Base-by-base conservation (phyloP, 2,329 filamentous ascomycete species). In the Sclerotinia sclerotiorum region DNA sequence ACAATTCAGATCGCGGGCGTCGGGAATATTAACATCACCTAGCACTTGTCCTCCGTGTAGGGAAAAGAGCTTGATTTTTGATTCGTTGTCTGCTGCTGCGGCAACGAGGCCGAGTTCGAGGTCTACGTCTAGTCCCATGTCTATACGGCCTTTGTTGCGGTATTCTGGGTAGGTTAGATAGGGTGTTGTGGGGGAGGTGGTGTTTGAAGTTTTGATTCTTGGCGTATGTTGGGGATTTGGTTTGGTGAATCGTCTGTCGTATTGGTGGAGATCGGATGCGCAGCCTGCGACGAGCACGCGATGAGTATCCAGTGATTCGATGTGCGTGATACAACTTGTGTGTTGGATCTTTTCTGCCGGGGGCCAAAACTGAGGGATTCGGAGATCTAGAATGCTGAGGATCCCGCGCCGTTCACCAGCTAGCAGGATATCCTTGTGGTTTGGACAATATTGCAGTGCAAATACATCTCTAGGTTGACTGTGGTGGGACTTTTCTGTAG, bases 231-330 rank as follows among this genome's bases (percentile, higher is more conserved):
- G 19, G 51, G 60, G 39, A 4, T 51, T 51, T 24, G 21, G 24
- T 24, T 67, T 67, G 7, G 70, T 71, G 71, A 81, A 86, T 1
- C 87, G 85, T 44, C 85, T 70, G 70, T 90, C 87, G 73, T 87
- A 89, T 6, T 88, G 77, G 1, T 80, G 79, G 79, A 89, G 84
- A 65, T 74, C 79, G 73, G 80, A 81, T 44, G 77, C 73, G 2
- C 87, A 77, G 1, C 86, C 85, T 0, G 85, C 82, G 4, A 84
- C 83, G 2, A 89, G 78, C 27, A 88, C 78, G 56, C 84, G 82
- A 72, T 86, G 77, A 10, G 78, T 76, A 61, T 82, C 81, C 2
- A 87, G 73, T 65, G 82, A 81, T 46, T 80, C 80, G 44, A 88
- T 75, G 68, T 86, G 84, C 0, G 84, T 80, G 60, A 86, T 80